Evolutionary conservation across 768 basidiomycete genomes (phyloP).

Genomic region (Paxillus ammoniavirescens): DNA sequence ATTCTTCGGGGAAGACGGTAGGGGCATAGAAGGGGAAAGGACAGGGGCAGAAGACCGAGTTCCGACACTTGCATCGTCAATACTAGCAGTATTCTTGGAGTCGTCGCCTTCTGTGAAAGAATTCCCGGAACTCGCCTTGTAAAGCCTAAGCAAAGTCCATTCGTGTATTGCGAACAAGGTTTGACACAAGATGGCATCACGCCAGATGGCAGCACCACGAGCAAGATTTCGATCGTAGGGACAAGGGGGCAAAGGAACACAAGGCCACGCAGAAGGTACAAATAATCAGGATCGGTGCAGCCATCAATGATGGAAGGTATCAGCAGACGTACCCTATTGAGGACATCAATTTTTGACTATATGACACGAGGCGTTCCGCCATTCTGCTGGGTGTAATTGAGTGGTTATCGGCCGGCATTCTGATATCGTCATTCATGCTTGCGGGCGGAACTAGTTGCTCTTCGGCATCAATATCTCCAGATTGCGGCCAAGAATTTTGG

Average conservation of each 20-base stretch:
- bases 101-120: constrained; percentile 5
- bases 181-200: constrained; percentile 23
- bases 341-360: constrained; percentile 44
- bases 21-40: not conserved
- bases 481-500: constrained; percentile 13
- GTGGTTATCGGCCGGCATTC: constrained; percentile 21
- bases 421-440: constrained; percentile 27
- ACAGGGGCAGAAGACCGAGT: constrained; percentile 4
- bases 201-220: constrained; percentile 13
- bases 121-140: constrained; percentile 18
- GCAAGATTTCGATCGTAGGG: constrained; percentile 8
- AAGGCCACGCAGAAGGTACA: constrained; percentile 22
- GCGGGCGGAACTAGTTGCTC: constrained; percentile 17
- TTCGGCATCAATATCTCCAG: constrained; percentile 12
- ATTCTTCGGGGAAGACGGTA: constrained; percentile 1
- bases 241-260: constrained; percentile 17
- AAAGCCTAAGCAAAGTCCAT: constrained; percentile 27
- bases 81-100: constrained; percentile 9
- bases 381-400: constrained; percentile 31
- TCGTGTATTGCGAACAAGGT: constrained; percentile 19
- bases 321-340: constrained; percentile 44
- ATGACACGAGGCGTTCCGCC: constrained; percentile 49
- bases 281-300: constrained; percentile 22
- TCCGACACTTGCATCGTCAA: constrained; percentile 2
- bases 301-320: constrained; percentile 13